These are phyloP conservation scores for Coemansia umbellata DNA, from an alignment of 192 early-diverging fungal species.

Conservation along the genomic window DNA sequence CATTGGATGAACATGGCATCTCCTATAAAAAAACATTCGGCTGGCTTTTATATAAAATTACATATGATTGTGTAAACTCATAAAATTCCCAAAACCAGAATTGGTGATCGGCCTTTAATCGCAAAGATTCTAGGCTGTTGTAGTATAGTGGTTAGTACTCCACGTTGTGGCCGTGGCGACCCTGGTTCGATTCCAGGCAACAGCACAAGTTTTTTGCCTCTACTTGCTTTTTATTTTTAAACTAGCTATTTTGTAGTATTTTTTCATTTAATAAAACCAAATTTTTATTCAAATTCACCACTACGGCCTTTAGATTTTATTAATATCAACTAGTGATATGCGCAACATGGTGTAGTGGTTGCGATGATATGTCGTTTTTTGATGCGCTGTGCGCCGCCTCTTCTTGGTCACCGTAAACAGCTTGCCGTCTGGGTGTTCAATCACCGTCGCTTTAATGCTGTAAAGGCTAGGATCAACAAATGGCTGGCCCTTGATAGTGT, in stretches of 20 bases:
- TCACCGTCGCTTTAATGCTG: constrained; percentile 77
- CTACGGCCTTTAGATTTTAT: constrained; percentile 21
- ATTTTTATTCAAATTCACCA: not conserved
- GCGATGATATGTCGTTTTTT: constrained; percentile 63
- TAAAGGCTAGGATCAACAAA: constrained; percentile 70
- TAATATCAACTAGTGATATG: constrained; percentile 65
- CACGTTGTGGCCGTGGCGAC: constrained; percentile 47
- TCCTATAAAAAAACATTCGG: too few relatives aligned
- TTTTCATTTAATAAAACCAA: not conserved
- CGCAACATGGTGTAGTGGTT: constrained; percentile 72
- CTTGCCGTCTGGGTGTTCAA: constrained; percentile 84
- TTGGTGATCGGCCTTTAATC: too few relatives aligned
- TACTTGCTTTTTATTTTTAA: not conserved
- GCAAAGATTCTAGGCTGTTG: constrained; percentile 12
- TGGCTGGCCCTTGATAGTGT: constrained; percentile 81
- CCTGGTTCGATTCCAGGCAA: constrained; percentile 48
- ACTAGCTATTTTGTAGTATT: not conserved
- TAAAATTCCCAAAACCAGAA: too few relatives aligned
- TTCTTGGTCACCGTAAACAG: constrained; percentile 71
- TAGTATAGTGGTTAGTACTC: constrained; percentile 45
- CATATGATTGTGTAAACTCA: too few relatives aligned
- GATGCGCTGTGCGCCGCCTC: constrained; percentile 74
- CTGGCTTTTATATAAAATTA: too few relatives aligned
- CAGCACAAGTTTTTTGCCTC: constrained; percentile 10
- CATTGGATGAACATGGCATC: too few relatives aligned